Evolutionary conservation across 2,329 filamentous ascomycete genomes (phyloP).

Genomic region (Paracoccidioides brasiliensis): DNA sequence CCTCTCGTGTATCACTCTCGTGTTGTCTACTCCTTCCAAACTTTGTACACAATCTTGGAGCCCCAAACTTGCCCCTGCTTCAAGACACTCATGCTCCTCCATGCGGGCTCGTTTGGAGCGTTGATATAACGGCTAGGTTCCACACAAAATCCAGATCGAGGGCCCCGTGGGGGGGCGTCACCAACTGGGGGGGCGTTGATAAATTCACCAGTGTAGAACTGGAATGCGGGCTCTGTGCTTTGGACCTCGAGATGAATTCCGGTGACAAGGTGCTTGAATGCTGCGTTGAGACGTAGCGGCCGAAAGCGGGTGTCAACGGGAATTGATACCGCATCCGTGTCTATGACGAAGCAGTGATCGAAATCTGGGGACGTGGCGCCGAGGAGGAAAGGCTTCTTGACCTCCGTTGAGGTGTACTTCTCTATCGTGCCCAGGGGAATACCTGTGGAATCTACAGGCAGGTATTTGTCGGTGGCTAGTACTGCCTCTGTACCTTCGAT

Average conservation of each 20-base stretch:
- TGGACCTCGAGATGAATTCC: slow-evolving; percentile 72
- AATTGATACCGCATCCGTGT: slow-evolving; percentile 46
- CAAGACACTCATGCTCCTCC: slow-evolving; percentile 64
- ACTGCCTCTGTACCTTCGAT: slow-evolving; percentile 50
- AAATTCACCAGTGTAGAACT: slow-evolving; percentile 86
- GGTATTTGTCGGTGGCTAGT: slow-evolving; percentile 49
- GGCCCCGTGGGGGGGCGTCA: slow-evolving; percentile 47
- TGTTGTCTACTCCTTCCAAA: slow-evolving; percentile 53
- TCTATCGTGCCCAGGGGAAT: slow-evolving; percentile 61
- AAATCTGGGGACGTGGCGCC: slow-evolving; percentile 59
- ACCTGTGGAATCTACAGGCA: slow-evolving; percentile 57
- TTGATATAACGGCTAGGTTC: slow-evolving; percentile 89
- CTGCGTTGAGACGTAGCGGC: slow-evolving; percentile 54
- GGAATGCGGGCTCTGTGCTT: slow-evolving; percentile 90
- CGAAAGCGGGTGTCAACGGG: slow-evolving; percentile 52
- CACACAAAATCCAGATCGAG: slow-evolving; percentile 72
- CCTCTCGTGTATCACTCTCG: background rate
- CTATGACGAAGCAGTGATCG: slow-evolving; percentile 81
- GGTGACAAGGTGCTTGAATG: slow-evolving; percentile 59
- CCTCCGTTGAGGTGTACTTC: slow-evolving; percentile 50
- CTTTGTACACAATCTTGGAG: slow-evolving; percentile 66
- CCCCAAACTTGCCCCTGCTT: slow-evolving; percentile 80
- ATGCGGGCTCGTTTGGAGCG: slow-evolving; percentile 67
- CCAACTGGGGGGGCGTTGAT: slow-evolving; percentile 59
- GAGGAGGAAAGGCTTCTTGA: slow-evolving; percentile 57